Conservation (phyloP, 2,329 filamentous ascomycete genomes). For the Fonsecaea pugnacius region DNA sequence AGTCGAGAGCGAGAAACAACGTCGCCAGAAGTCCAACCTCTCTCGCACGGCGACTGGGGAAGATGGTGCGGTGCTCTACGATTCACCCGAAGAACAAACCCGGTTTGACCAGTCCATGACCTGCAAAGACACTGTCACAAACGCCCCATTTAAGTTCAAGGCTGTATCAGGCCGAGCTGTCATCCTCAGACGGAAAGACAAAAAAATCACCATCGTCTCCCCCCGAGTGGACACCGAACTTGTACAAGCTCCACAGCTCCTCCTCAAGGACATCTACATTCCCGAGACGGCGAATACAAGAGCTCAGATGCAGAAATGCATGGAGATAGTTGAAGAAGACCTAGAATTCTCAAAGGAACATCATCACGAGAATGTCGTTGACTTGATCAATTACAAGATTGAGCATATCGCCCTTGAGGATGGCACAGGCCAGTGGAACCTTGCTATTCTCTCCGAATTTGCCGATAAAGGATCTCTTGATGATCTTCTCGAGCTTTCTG, state of each 20-base stretch:
- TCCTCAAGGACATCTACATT: conserved; percentile 73
- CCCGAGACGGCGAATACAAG: conserved; percentile 62
- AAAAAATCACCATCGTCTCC: conserved; percentile 69
- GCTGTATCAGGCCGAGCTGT: conserved; percentile 72
- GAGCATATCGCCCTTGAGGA: conserved; percentile 54
- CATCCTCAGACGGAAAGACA: conserved; percentile 67
- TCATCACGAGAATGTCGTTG: conserved; percentile 75
- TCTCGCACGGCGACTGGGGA: conserved; percentile 25
- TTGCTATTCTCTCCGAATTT: conserved; percentile 75
- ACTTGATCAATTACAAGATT: conserved; percentile 83
- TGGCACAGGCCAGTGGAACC: conserved; percentile 63
- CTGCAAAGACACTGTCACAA: conserved; percentile 62
- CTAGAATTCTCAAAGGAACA: conserved; percentile 76
- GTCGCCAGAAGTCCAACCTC: conserved; percentile 24
- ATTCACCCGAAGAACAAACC: conserved; percentile 39
- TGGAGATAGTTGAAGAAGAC: conserved; percentile 75
- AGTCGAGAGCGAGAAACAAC: conserved; percentile 31
- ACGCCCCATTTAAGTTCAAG: conserved; percentile 69
- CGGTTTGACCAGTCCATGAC: conserved; percentile 53
- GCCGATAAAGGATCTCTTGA: conserved; percentile 81
- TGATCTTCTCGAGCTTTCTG: conserved; percentile 79
- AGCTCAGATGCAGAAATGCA: conserved; percentile 71
- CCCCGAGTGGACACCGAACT: conserved; percentile 66
- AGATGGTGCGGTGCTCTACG: conserved; percentile 29
- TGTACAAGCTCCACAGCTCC: conserved; percentile 64